Evolutionary conservation across 345 rosid species (phyloP), one percentile per base, ranked within the genome.

Genomic region (Gossypium arboreum): DNA sequence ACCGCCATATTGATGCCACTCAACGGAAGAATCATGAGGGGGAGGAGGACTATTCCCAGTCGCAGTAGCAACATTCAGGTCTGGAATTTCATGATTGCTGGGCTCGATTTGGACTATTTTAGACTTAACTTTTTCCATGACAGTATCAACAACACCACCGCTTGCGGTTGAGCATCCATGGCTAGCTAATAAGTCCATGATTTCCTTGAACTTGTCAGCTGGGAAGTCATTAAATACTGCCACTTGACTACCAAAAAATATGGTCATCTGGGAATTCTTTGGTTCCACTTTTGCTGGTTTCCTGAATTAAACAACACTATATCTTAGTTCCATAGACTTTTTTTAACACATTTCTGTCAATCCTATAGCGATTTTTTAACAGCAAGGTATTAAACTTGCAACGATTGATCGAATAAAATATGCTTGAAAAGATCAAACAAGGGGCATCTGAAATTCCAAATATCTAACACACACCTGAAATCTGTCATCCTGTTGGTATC

Each of bases 201-300:
- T 80, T 65, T 83, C 88, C 66, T 83, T 80, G 7, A 81, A 91
- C 80, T 87, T 88, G 9, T 87, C 88, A 2, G 82, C 85, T 1
- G 97, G 87, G 64, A 90, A 81, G 52, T 85, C 87, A 4, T 85
- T 69, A 65, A 76, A 84, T n/a, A 87, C 88, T 0, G 79, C 34
- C 50, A 92, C 84, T 78, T 81, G 73, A 9, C 94, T 92, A 0
- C 74, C 84, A 20, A 85, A 92, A 68, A 92, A 87, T 78, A 92
- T 86, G 13, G 94, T 88, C 85, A 92, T 47, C 73, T 80, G 96
- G 16, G 86, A 79, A 61, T 58, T 71, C 71, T 17, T 73, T 17
- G 74, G 74, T 43, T 79, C 86, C 61, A 15, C 25, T 9, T 27
- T 18, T 17, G 64, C 75, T 2, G 79, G 59, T 74, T 78, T 81